Evolutionary conservation across 2,329 filamentous ascomycete genomes (phyloP).

Genomic region (Didymella lethalis): DNA sequence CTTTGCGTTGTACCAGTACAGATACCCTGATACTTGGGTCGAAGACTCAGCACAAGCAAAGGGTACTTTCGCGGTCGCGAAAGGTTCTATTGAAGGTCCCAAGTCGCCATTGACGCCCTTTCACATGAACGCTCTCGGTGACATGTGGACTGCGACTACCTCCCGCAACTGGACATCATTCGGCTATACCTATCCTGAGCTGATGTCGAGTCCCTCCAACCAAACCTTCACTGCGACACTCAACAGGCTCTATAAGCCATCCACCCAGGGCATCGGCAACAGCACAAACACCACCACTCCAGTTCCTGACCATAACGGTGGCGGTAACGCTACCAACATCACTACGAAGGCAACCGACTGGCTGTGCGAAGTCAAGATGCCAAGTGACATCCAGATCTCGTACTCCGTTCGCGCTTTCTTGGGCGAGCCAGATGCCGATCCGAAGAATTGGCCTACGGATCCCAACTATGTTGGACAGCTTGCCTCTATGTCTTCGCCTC

Average conservation of each 20-base stretch:
- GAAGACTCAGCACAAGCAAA: slow-evolving; percentile 33
- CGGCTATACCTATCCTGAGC: slow-evolving; percentile 47
- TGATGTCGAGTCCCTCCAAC: slow-evolving; percentile 36
- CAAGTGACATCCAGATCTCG: slow-evolving; percentile 42
- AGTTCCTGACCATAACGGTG: slow-evolving; percentile 6
- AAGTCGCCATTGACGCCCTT: slow-evolving; percentile 39
- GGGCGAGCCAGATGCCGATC: slow-evolving; percentile 35
- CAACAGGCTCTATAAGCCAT: slow-evolving; percentile 40
- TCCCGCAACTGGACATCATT: slow-evolving; percentile 42
- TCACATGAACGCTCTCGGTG: slow-evolving; percentile 44
- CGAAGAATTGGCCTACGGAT: slow-evolving; percentile 48
- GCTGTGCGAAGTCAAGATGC: slow-evolving; percentile 44
- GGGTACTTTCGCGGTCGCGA: slow-evolving; percentile 34
- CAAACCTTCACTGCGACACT: slow-evolving; percentile 38
- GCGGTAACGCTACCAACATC: slow-evolving; percentile 17
- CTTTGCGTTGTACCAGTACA: slow-evolving; percentile 25
- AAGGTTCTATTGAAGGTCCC: slow-evolving; percentile 31
- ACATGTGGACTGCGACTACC: slow-evolving; percentile 42
- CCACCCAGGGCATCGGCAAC: slow-evolving; percentile 34
- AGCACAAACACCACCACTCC: slow-evolving; percentile 27
- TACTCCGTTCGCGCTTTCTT: slow-evolving; percentile 46
- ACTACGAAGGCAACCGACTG: slow-evolving; percentile 38
- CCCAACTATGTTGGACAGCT: slow-evolving; percentile 54
- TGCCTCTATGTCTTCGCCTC: slow-evolving; percentile 49
- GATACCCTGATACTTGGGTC: slow-evolving; percentile 46